Conservation (phyloP, 257 asterid species). For the Solanum lycopersicoides region DNA sequence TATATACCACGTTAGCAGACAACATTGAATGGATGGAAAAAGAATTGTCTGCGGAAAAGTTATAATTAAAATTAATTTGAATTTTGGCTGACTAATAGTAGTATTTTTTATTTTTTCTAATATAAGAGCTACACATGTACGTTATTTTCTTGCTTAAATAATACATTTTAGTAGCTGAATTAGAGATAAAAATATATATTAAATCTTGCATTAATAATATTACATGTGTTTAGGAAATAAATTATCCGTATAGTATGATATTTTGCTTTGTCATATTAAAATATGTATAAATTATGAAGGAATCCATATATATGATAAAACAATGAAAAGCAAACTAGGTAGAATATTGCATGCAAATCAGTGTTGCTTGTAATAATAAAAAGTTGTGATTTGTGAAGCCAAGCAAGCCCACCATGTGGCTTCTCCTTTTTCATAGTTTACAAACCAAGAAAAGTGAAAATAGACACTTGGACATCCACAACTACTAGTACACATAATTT, state of each 20-base stretch:
- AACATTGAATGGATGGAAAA: background rate
- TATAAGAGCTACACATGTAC: background rate
- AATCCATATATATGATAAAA: background rate
- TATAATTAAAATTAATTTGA: background rate
- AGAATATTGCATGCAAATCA: background rate
- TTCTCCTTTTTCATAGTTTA: background rate
- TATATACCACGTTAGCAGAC: background rate
- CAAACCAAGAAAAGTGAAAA: conserved; percentile 1
- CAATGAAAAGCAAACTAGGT: background rate
- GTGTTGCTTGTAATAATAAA: conserved; percentile 2
- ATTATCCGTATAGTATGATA: too few species aligned
- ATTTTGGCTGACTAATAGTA: background rate
- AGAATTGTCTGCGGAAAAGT: background rate
- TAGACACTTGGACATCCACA: background rate
- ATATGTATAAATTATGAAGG: background rate
- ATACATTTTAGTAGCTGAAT: background rate
- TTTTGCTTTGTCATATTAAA: background rate
- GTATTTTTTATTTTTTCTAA: background rate
- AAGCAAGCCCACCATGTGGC: conserved; percentile 12
- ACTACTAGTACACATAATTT: background rate
- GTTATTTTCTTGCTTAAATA: background rate
- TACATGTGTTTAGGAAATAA: too few species aligned
- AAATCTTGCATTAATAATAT: too few species aligned
- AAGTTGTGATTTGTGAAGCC: background rate
- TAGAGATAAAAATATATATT: background rate